Base-by-base conservation (phyloP, 768 basidiomycete genomes). In the Coprinellus aureogranulatus region DNA sequence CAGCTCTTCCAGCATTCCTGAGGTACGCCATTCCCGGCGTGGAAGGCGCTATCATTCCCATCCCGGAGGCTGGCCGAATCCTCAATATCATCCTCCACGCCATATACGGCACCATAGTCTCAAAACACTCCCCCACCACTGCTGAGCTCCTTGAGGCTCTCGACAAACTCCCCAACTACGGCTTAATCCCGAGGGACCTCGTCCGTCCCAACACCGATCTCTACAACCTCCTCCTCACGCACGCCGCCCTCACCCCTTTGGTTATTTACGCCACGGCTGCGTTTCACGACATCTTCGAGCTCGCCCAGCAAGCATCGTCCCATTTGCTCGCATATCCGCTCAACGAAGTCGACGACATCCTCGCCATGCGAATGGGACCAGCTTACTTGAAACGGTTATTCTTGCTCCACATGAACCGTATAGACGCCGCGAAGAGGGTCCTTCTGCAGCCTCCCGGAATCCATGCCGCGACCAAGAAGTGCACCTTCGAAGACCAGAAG, bases 1-100 rank as follows among this genome's bases (percentile, higher is more conserved):
- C 81, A 50, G 71, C 69, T 23, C 84, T 84, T 68, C 65, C 28
- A 26, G 27, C 40, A 5, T 52, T 45, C 42, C 26, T 53, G 1
- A 20, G 41, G 11, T 31, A 22, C n/a, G 26, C 37, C 12, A 39
- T 44, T 44, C 41, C 41, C 14, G 41, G 37, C 12, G 48, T 30
- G 20, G 31, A 42, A 4, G 57, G 28, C 16, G 31, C 20, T 1
- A 37, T 53, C 34, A 57, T 64, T 31, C 28, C n/a, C 11, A 47
- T 62, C 42, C 58, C 56, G 3, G 58, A 52, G 11, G 31, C 48
- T 4, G 54, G 56, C 8, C 28, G 30, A 8, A 42, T 58, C 11
- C 51, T 64, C 14, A 55, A 60, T 22, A 46, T 64, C 23, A 51
- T 64, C 28, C 23, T 61, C 10, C 63, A 64, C 40, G 42, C 59